phyloP scores from a whole-genome alignment of 2,329 filamentous ascomycete species.

The Fusarium avenaceum region DNA sequence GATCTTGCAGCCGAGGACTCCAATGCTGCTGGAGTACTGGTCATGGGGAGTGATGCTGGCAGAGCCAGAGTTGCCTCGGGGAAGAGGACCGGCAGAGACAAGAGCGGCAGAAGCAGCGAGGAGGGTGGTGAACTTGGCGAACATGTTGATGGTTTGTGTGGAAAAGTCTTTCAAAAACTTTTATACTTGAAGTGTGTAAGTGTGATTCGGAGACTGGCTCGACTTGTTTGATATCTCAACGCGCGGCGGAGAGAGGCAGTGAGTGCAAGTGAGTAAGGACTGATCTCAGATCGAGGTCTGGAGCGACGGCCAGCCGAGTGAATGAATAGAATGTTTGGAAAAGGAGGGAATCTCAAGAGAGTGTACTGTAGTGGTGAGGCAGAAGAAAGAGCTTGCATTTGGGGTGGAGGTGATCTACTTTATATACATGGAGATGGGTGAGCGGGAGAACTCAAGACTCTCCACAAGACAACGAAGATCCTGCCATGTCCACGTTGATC shows the following conservation, averaged over 20 bases:
- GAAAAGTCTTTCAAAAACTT: slow-evolving; percentile 28
- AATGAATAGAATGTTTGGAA: slow-evolving; percentile 38
- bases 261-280: slow-evolving; percentile 45
- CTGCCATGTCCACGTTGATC: slow-evolving; percentile 25
- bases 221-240: slow-evolving; percentile 47
- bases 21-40: slow-evolving; percentile 68
- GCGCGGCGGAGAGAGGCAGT: slow-evolving; percentile 48
- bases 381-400: slow-evolving; percentile 10
- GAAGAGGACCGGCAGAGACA: slow-evolving; percentile 49
- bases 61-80: slow-evolving; percentile 48
- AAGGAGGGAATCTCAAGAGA: slow-evolving; percentile 45
- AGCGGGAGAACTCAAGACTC: slow-evolving; percentile 19
- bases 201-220: slow-evolving; percentile 46
- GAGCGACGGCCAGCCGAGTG: slow-evolving; percentile 48
- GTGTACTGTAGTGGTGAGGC: slow-evolving; percentile 29
- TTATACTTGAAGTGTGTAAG: slow-evolving; percentile 30
- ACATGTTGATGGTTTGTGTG: slow-evolving; percentile 45
- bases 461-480: slow-evolving; percentile 15
- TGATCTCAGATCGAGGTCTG: slow-evolving; percentile 50
- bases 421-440: slow-evolving; percentile 40
- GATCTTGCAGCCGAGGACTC: slow-evolving; percentile 72
- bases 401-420: slow-evolving; percentile 38
- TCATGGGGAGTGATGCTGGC: slow-evolving; percentile 67
- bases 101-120: slow-evolving; percentile 49
- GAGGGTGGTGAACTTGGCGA: slow-evolving; percentile 51